Percentiles rank a stretch among this genome's conserved stretches.
These are phyloP conservation scores for Anethum foeniculum DNA, from an alignment of 140 eudicot species.

Conservation along the genomic window DNA sequence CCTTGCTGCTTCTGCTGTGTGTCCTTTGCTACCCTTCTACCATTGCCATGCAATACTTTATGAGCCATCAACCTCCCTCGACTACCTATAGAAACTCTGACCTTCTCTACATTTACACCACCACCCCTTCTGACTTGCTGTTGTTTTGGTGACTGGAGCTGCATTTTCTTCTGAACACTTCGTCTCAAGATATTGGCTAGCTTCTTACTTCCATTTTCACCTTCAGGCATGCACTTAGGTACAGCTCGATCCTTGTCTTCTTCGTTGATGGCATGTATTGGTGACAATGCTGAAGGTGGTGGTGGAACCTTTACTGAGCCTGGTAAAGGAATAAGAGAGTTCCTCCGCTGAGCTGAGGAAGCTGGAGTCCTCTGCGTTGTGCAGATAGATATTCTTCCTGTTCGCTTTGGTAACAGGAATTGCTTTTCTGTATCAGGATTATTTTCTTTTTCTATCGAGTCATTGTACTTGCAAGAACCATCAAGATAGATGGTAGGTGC, in stretches of 20 bases:
- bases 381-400: constrained; percentile 75
- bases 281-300: constrained; percentile 34
- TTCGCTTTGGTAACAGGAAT: constrained; percentile 39
- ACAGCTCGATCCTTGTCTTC: constrained; percentile 12
- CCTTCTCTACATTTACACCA: constrained; percentile 77
- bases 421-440: constrained; percentile 46
- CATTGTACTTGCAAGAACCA: constrained; percentile 32
- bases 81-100: constrained; percentile 80
- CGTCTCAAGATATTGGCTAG: constrained; percentile 36
- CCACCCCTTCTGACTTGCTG: constrained; percentile 46
- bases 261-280: constrained; percentile 30
- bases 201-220: constrained; percentile 42
- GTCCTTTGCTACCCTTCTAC: constrained; percentile 36
- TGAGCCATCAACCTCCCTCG: constrained; percentile 56
- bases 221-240: constrained; percentile 26
- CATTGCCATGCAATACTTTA: constrained; percentile 42
- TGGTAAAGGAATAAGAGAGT: constrained; percentile 53
- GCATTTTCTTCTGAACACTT: constrained; percentile 61
- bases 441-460: constrained; percentile 64
- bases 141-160: constrained; percentile 45
- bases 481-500: constrained; percentile 27
- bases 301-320: constrained; percentile 30
- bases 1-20: constrained; percentile 46
- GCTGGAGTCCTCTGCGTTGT: constrained; percentile 39
- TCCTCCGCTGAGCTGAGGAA: constrained; percentile 42